Conservation (phyloP, 352 stramenopile genomes). For the Phytophthora megakarya region DNA sequence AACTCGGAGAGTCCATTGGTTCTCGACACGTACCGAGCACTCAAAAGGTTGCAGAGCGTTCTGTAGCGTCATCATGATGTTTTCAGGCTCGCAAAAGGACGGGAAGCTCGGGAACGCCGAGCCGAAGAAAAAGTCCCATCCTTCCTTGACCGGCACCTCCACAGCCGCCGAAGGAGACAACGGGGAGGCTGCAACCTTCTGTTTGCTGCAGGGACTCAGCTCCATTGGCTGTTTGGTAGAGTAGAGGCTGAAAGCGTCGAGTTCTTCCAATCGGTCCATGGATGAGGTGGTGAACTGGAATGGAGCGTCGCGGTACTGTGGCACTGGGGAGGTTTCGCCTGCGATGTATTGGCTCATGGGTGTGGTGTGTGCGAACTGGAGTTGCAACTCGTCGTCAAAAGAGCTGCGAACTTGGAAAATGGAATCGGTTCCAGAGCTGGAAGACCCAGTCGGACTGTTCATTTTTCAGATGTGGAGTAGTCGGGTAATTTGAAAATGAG, state of each 20-base stretch:
- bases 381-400: slow-evolving; percentile 41
- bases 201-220: not conserved
- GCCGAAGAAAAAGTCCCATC: slow-evolving; percentile 45
- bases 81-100: slow-evolving; percentile 39
- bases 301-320: slow-evolving; percentile 50
- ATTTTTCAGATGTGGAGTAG: slow-evolving; percentile 17
- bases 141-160: slow-evolving; percentile 60
- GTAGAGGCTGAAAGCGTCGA: slow-evolving; percentile 30
- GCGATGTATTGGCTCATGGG: slow-evolving; percentile 13
- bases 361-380: slow-evolving; percentile 24
- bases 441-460: slow-evolving; percentile 30
- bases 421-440: slow-evolving; percentile 6
- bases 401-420: slow-evolving; percentile 26
- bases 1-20: slow-evolving; percentile 52
- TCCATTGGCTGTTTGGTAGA: slow-evolving; percentile 13
- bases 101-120: slow-evolving; percentile 61
- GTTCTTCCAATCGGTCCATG: slow-evolving; percentile 21
- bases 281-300: slow-evolving; percentile 47
- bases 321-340: slow-evolving; percentile 25
- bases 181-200: slow-evolving; percentile 39
- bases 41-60: slow-evolving; percentile 47
- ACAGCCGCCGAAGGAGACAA: slow-evolving; percentile 55
- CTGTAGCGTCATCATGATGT: slow-evolving; percentile 62
- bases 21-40: slow-evolving; percentile 43
- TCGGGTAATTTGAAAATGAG: slow-evolving; percentile 25